phyloP scores from a whole-genome alignment of 2,329 filamentous ascomycete genomes.

The Blastomyces gilchristii region DNA sequence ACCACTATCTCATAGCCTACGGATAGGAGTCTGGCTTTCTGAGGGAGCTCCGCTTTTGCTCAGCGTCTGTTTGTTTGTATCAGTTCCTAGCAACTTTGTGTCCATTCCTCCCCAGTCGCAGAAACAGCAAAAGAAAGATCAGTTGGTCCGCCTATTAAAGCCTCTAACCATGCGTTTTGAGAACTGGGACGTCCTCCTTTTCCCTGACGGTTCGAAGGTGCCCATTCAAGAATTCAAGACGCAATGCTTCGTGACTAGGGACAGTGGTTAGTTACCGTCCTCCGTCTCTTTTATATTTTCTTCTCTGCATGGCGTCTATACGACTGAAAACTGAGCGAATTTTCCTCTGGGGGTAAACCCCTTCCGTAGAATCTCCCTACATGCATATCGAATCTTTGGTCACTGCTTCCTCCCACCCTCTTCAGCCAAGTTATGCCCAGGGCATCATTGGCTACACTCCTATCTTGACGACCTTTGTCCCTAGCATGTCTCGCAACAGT shows the following conservation, averaged over 20 bases:
- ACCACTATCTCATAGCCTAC: not conserved
- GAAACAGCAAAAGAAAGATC: not conserved
- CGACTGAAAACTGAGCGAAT: slow-evolving; percentile 3
- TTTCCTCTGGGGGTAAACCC: not conserved
- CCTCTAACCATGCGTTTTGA: slow-evolving; percentile 60
- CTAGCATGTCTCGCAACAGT: slow-evolving; percentile 48
- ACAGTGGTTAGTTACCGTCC: slow-evolving; percentile 29
- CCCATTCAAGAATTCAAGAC: slow-evolving; percentile 78
- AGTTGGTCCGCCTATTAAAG: too few species aligned
- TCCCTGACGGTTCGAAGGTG: slow-evolving; percentile 55
- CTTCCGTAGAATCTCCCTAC: slow-evolving; percentile 42
- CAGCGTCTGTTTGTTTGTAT: not conserved
- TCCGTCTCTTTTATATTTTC: slow-evolving; percentile 19
- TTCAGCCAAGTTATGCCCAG: slow-evolving; percentile 13
- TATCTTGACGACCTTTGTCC: slow-evolving; percentile 60
- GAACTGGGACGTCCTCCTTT: slow-evolving; percentile 77
- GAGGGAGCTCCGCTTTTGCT: not conserved
- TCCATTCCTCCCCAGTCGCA: too few species aligned
- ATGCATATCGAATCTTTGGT: slow-evolving; percentile 37
- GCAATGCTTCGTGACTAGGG: slow-evolving; percentile 57
- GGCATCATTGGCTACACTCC: slow-evolving; percentile 41
- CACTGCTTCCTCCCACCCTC: slow-evolving; percentile 19
- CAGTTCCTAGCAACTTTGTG: not conserved
- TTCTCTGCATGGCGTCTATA: slow-evolving; percentile 9
- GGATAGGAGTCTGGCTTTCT: not conserved